phyloP scores from a whole-genome alignment of 345 rosid genomes.

The Gossypium ekmanianum region DNA sequence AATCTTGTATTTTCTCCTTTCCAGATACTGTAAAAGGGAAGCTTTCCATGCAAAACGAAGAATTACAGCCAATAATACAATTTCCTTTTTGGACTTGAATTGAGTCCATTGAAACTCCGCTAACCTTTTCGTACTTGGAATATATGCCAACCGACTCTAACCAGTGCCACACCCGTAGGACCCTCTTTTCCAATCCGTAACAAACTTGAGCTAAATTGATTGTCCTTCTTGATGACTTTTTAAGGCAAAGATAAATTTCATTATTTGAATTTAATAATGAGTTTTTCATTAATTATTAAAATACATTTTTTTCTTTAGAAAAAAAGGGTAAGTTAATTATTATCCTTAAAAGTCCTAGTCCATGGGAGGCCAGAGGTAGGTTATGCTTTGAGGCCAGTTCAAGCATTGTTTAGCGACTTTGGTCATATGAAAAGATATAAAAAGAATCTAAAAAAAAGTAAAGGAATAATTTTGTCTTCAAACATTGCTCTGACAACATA shows the following conservation, averaged over 20 bases:
- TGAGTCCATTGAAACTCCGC: neutral
- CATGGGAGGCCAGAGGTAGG: neutral
- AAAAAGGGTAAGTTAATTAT: neutral
- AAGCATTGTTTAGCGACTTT: neutral
- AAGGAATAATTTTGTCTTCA: neutral
- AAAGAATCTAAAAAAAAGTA: neutral
- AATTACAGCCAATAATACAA: neutral
- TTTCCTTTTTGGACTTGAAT: neutral
- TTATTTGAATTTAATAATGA: no score
- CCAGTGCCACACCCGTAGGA: no score
- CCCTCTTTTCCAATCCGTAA: no score
- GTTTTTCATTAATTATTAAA: neutral
- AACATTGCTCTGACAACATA: neutral
- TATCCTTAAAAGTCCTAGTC: no score
- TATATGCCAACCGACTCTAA: no score
- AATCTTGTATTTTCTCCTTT: neutral
- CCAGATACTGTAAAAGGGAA: no score
- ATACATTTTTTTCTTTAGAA: neutral
- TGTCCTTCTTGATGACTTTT: no score
- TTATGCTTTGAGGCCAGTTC: neutral
- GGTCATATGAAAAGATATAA: no score
- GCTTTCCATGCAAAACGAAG: no score
- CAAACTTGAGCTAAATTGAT: no score
- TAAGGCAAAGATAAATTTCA: no score
- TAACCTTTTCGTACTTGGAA: neutral